Conservation (phyloP, 257 asterid species). For the Leptodermis oblonga region DNA sequence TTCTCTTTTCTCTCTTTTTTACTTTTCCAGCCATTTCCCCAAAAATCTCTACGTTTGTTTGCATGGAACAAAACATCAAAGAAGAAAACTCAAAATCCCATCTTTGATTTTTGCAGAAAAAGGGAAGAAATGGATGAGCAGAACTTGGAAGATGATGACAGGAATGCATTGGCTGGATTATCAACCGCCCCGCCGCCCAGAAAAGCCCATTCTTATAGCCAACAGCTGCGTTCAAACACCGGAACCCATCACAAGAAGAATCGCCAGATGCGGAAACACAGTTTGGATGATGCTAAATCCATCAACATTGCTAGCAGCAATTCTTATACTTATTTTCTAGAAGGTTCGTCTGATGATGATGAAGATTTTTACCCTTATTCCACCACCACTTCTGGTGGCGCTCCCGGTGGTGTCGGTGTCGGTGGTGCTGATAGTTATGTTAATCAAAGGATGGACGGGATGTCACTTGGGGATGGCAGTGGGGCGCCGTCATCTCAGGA, state of each 20-base stretch:
- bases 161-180: slow-evolving; percentile 27
- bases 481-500: slow-evolving; percentile 25
- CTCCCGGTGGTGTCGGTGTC: slow-evolving; percentile 33
- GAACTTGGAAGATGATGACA: slow-evolving; percentile 32
- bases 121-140: slow-evolving; percentile 20
- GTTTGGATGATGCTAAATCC: slow-evolving; percentile 34
- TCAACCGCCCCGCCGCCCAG: slow-evolving; percentile 20
- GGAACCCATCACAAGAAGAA: slow-evolving; percentile 32
- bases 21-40: neutral
- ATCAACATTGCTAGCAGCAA: slow-evolving; percentile 8
- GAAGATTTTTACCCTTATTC: slow-evolving; percentile 57
- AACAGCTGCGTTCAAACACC: slow-evolving; percentile 39
- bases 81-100: neutral
- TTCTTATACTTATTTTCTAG: slow-evolving; percentile 11
- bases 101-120: neutral
- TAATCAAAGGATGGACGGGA: slow-evolving; percentile 12
- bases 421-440: slow-evolving; percentile 15
- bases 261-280: slow-evolving; percentile 33
- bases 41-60: neutral
- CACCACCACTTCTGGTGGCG: slow-evolving; percentile 16
- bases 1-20: neutral
- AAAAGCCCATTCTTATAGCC: slow-evolving; percentile 43
- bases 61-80: neutral
- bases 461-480: slow-evolving; percentile 4
- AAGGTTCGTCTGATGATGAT: slow-evolving; percentile 27